Evolutionary conservation across 768 basidiomycete genomes (phyloP), one percentile per base, ranked within the genome.

Genomic region (Panaeolus papilionaceus): DNA sequence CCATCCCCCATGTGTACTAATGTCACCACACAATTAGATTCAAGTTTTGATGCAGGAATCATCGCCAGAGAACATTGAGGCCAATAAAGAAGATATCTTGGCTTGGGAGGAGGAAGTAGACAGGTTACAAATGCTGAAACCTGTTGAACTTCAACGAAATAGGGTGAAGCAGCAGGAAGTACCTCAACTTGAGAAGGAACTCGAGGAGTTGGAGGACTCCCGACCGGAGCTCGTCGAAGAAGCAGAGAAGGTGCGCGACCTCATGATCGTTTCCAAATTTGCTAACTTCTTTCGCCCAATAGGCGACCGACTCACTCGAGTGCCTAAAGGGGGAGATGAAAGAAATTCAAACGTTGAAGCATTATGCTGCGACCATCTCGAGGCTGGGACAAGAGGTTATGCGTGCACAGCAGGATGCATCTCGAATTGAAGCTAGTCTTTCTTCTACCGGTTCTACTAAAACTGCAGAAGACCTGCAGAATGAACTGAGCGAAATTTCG

Each of bases 401-500:
- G 64, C 82, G 82, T 14, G 83, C 94, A 18, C 82, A 84, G 64
- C 79, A 84, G 47, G 93, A 95, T 44, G 86, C 92, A 54, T 69
- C 76, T 9, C 79, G 82, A 61, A 80, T 95, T 54, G 94, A 98
- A 77, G 79, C 80, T 61, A 88, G 92, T 61, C 84, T 99, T 16
- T 79, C 84, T 20, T 79, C 85, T 7, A 89, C 89, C 2, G 96
- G 96, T 2, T 92, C 91, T 39, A 85, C 87, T 14, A 93, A 89
- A 77, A 95, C 96, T 1, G 86, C 88, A 0, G 93, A 95, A 58
- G 95, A 96, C 61, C 91, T 98, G 16, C 92, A 98, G 76, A 79
- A 72, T 28, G 91, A 98, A 73, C 81, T 98, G 6, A 88, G 92
- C 65, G 78, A 79, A 1, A 75, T 96, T 26, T 82, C 84, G 1